phyloP scores from a whole-genome alignment of 202 grass and related monocot species.

The Brachypodium distachyon region DNA sequence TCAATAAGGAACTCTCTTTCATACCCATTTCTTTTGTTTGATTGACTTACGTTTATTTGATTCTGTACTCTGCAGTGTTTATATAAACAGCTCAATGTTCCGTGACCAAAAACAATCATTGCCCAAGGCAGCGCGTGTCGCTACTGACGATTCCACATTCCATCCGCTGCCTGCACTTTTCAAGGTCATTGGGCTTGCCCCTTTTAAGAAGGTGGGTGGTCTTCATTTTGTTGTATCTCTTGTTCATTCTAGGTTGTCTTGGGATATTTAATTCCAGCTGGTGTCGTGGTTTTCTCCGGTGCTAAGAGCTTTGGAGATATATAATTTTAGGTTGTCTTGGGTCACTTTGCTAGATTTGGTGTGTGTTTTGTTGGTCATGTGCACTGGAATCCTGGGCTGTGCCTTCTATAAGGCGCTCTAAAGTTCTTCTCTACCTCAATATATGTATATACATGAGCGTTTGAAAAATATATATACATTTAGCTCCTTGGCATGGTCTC shows the following conservation, averaged over 20 bases:
- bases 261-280: too few relatives aligned
- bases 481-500: too few relatives aligned
- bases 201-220: constrained; percentile 64
- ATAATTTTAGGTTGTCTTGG: too few relatives aligned
- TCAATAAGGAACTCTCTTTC: not conserved
- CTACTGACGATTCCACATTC: constrained; percentile 52
- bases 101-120: constrained; percentile 36
- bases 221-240: not conserved
- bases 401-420: too few relatives aligned
- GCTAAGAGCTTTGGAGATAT: too few relatives aligned
- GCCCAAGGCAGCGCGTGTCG: constrained; percentile 17
- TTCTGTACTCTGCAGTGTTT: constrained; percentile 46
- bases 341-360: too few relatives aligned
- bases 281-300: too few relatives aligned
- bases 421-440: too few relatives aligned
- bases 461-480: too few relatives aligned
- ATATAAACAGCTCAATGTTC: constrained; percentile 70
- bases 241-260: constrained; percentile 9
- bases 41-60: not conserved
- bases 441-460: too few relatives aligned
- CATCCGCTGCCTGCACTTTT: constrained; percentile 70
- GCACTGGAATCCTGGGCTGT: too few relatives aligned
- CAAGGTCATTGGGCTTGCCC: constrained; percentile 60
- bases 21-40: not conserved
- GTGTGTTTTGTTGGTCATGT: too few relatives aligned